Base-by-base conservation (phyloP, 1,284 basidiomycete genomes). In the Cutaneotrichosporon sp. region DNA sequence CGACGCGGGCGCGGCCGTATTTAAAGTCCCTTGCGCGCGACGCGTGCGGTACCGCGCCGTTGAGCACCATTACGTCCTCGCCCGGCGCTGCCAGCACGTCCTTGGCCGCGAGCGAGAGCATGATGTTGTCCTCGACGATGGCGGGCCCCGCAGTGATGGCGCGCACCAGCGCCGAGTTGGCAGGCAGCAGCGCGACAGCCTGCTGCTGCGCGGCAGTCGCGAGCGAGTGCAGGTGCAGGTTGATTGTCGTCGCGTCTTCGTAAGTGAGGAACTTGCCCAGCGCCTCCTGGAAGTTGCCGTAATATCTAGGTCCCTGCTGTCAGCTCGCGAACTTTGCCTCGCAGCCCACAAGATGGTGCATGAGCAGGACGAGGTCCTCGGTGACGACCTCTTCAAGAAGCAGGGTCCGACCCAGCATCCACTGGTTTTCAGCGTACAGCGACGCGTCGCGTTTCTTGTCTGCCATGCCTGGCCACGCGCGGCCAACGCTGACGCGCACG, bases 231-330 rank as follows among this genome's bases (percentile, higher is more conserved):
- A 76, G 62, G 49, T 74, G 69, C 34, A 75, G 67, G 54, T 76
- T 75, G 54, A 76, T 72, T 0, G 73, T 66, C 1, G 73, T 74
- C 0, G 73, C 70, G 10, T 68, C 70, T 47, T 76, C 70, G 54
- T 76, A 76, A 1, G 75, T 75, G 43, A 76, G 59, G 59, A 76
- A 76, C 51, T 67, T 70, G 18, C 70, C 71, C 10, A 72, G 56
- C 8, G 72, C 60, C 45, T 75, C 75, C 49, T 76, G 73, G 38
- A 71, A 59, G 52, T 74, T 75, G 15, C 75, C 74, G 13, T 61
- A 51, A 54, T 76, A 76, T 14, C 74, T 55, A 1, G 75, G 73
- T 1, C 75, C 74, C 69, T 73, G 49, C 14, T 3, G 21, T 51
- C n/a, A 33, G 22, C 4, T 23, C 4, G 35, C 8, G 43, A 45